phyloP scores from a whole-genome alignment of 768 basidiomycete species.

The Hebeloma cylindrosporum region DNA sequence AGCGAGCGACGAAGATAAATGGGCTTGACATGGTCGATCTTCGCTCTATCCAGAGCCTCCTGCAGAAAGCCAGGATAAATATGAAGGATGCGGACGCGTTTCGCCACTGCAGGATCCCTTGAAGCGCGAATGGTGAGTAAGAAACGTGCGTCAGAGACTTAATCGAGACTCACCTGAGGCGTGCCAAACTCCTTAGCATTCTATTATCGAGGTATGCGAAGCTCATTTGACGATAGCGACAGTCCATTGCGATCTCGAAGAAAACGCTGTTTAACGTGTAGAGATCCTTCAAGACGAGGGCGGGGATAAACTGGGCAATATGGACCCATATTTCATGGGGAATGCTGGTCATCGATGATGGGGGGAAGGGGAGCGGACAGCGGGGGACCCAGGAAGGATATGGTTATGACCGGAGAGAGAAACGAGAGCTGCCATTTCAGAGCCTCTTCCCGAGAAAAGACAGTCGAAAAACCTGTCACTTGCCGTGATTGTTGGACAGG shows the following conservation, averaged over 20 bases:
- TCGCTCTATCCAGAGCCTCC: conserved; percentile 34
- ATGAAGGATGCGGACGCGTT: conserved; percentile 47
- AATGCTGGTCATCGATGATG: conserved; percentile 19
- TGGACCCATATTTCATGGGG: conserved; percentile 39
- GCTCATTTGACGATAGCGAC: conserved; percentile 47
- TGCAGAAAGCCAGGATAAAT: conserved; percentile 50
- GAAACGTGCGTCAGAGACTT: background rate
- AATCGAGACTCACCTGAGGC: conserved; percentile 33
- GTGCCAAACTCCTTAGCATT: conserved; percentile 41
- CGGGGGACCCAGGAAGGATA: conserved; percentile 10
- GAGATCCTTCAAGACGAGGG: conserved; percentile 32
- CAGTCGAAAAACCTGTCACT: conserved; percentile 25
- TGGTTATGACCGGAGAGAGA: conserved; percentile 5
- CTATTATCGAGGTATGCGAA: conserved; percentile 48
- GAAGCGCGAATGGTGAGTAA: background rate
- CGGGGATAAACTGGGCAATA: conserved; percentile 35
- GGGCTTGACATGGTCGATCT: conserved; percentile 9
- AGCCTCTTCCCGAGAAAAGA: no score
- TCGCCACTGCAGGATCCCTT: conserved; percentile 49
- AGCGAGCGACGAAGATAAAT: conserved; percentile 26
- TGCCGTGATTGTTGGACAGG: conserved; percentile 26
- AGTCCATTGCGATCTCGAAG: conserved; percentile 45
- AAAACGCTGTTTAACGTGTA: conserved; percentile 38
- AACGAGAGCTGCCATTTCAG: conserved; percentile 5
- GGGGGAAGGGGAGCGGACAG: conserved; percentile 4